A percentile compares a stretch with the other conserved stretches of the same genome.
phyloP scores from a whole-genome alignment of 768 basidiomycete genomes.

The Calocybe gangraenosa region DNA sequence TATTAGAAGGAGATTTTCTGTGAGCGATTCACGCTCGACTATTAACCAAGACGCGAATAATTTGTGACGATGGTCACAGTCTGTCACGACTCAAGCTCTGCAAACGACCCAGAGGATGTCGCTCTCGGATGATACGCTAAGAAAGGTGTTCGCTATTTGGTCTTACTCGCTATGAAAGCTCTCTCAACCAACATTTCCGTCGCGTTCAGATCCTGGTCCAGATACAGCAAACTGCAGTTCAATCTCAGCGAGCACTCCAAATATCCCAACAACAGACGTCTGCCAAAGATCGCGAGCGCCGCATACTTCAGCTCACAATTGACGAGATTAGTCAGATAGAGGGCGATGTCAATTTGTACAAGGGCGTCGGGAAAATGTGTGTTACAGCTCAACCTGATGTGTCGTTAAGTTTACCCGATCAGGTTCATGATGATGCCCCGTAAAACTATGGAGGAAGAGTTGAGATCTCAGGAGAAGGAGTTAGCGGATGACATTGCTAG shows the following conservation, averaged over 20 bases:
- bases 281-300: conserved; percentile 83
- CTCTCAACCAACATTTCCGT: conserved; percentile 21
- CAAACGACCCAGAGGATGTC: conserved; percentile 11
- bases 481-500: conserved; percentile 78
- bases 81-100: not conserved
- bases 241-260: conserved; percentile 77
- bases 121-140: conserved; percentile 34
- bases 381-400: conserved; percentile 15
- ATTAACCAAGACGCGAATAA: conserved; percentile 24
- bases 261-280: conserved; percentile 71
- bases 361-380: conserved; percentile 95
- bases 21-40: no score
- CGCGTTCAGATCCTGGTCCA: conserved; percentile 76
- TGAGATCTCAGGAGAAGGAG: conserved; percentile 77
- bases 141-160: conserved; percentile 45
- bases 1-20: no score
- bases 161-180: conserved; percentile 7
- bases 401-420: conserved; percentile 3
- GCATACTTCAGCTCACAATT: conserved; percentile 86
- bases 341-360: conserved; percentile 80
- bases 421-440: conserved; percentile 93
- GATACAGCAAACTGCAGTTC: conserved; percentile 87
- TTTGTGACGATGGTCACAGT: conserved; percentile 29
- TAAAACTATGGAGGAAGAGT: conserved; percentile 68
- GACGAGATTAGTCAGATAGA: conserved; percentile 73